Percentiles rank a stretch among this genome's conserved stretches.
Evolutionary conservation across 2,329 filamentous ascomycete species (phyloP).

Genomic region (Colletotrichum camelliae): DNA sequence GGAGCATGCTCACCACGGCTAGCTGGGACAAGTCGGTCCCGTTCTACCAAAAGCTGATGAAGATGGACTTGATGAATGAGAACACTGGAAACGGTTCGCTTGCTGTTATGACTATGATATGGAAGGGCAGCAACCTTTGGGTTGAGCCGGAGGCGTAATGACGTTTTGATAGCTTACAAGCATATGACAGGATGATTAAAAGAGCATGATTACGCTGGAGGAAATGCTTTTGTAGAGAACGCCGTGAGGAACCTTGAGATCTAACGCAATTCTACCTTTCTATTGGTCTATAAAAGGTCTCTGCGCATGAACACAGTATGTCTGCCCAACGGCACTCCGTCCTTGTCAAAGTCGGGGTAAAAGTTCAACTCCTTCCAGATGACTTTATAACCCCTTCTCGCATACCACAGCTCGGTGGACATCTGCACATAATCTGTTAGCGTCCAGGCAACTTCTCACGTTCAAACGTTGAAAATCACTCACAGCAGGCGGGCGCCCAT

Average conservation of each 20-base stretch:
- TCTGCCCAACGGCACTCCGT: not conserved
- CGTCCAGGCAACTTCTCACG: no score
- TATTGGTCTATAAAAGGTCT: not conserved
- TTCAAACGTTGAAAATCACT: not conserved
- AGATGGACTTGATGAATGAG: slow-evolving; percentile 31
- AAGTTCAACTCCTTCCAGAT: slow-evolving; percentile 25
- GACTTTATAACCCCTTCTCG: slow-evolving; percentile 28
- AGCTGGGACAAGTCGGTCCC: slow-evolving; percentile 37
- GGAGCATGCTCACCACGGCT: slow-evolving; percentile 60
- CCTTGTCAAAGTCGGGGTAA: slow-evolving; percentile 13
- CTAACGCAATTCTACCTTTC: not conserved
- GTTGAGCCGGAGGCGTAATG: not conserved
- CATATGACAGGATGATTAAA: fast-evolving
- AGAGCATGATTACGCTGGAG: not conserved
- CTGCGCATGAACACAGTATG: slow-evolving; percentile 6
- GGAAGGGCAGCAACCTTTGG: slow-evolving; percentile 18
- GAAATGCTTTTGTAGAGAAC: fast-evolving
- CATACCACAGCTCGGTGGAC: slow-evolving; percentile 34
- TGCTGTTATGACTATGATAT: slow-evolving; percentile 27
- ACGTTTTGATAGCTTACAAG: not conserved
- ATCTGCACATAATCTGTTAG: slow-evolving; percentile 15
- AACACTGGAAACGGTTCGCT: slow-evolving; percentile 2
- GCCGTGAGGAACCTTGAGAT: fast-evolving
- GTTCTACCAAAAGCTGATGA: slow-evolving; percentile 35
- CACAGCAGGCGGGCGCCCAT: not conserved